Conservation (phyloP, 2,329 filamentous ascomycete species). For the Clarireedia monteithiana region DNA sequence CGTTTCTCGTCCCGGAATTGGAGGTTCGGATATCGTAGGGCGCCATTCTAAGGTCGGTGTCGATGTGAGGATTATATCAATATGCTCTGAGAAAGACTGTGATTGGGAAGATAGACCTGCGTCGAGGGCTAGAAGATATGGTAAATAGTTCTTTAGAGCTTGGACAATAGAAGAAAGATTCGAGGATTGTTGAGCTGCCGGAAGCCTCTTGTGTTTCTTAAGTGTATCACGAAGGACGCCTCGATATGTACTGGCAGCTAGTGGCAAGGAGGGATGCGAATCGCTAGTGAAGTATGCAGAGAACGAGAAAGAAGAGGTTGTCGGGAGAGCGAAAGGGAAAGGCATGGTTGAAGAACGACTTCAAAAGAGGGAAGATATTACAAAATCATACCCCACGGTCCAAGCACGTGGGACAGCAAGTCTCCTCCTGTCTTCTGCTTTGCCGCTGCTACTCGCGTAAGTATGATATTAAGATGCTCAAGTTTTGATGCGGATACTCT, state of each 20-base stretch:
- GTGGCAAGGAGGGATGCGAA: constrained; percentile 82
- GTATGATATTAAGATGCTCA: too few relatives aligned
- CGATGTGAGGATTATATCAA: constrained; percentile 57
- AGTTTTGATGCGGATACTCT: too few relatives aligned
- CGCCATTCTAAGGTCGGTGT: constrained; percentile 73
- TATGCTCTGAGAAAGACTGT: constrained; percentile 44
- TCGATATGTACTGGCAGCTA: constrained; percentile 74
- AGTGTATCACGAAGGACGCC: constrained; percentile 75
- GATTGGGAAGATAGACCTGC: constrained; percentile 54
- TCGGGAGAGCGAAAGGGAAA: constrained; percentile 80
- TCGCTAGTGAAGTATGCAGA: constrained; percentile 67
- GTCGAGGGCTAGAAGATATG: constrained; percentile 74
- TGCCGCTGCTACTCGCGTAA: too few relatives aligned
- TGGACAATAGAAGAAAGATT: constrained; percentile 64
- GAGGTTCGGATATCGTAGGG: constrained; percentile 61
- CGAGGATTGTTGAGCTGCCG: constrained; percentile 58
- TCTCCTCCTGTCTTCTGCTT: background rate
- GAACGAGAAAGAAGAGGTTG: constrained; percentile 81
- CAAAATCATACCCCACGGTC: background rate
- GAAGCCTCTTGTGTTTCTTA: constrained; percentile 85
- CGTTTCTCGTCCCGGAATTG: constrained; percentile 55
- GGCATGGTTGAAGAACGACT: constrained; percentile 53
- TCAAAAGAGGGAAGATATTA: background rate
- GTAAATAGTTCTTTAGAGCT: constrained; percentile 69
- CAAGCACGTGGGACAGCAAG: background rate